These are phyloP conservation scores for Diphasiastrum complanatum DNA, from an alignment of 83 land plant genomes.

Conservation along the genomic window DNA sequence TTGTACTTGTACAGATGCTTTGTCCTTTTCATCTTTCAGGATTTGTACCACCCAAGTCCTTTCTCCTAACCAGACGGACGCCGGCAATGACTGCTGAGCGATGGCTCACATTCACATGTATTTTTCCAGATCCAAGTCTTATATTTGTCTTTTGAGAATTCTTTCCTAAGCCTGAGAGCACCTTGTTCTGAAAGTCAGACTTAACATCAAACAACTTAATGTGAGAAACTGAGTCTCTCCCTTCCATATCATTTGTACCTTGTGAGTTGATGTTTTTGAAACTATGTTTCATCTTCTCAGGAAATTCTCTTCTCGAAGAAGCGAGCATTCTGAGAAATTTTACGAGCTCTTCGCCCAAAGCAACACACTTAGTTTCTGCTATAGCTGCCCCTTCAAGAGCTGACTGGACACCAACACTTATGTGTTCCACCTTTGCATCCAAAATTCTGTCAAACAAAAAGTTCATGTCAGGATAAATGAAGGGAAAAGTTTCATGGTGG, in stretches of 20 bases:
- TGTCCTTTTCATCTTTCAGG: too few species aligned
- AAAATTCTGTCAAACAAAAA: constrained; percentile 20
- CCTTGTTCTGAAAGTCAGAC: not conserved
- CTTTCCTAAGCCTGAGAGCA: constrained; percentile 5
- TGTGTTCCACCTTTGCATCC: constrained; percentile 22
- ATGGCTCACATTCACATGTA: constrained; percentile 36
- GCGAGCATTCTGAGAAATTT: constrained; percentile 19
- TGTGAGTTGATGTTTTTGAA: not conserved
- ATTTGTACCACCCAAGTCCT: too few species aligned
- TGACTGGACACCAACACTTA: constrained; percentile 15
- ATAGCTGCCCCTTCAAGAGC: constrained; percentile 19
- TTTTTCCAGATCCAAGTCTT: constrained; percentile 30
- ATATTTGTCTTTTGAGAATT: constrained; percentile 30
- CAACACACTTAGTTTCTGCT: constrained; percentile 24
- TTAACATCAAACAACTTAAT: not conserved
- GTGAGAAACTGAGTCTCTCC: not conserved
- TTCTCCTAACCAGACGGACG: constrained; percentile 3
- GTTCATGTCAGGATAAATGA: not conserved
- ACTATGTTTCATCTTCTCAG: not conserved
- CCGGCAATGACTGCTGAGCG: constrained; percentile 15
- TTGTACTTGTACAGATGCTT: too few species aligned
- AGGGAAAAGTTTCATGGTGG: not conserved
- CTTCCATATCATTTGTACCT: not conserved
- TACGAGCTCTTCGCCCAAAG: constrained; percentile 23
- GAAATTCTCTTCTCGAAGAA: constrained; percentile 2